A percentile compares a stretch with the other conserved stretches of the same genome.
Conservation (phyloP, 441 rosid genomes). For the Omphalea diandra region DNA sequence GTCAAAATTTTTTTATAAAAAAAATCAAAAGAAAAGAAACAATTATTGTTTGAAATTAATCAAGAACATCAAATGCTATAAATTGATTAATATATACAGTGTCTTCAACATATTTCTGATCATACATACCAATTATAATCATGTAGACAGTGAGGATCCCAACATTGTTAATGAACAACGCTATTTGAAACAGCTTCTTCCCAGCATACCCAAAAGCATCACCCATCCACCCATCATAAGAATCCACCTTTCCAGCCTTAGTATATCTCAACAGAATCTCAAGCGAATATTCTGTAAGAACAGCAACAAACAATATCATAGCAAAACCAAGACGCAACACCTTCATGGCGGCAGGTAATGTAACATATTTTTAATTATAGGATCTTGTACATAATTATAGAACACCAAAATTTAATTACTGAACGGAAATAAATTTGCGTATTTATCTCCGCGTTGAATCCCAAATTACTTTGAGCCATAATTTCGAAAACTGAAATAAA, state of each 20-base stretch:
- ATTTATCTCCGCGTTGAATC: too few species aligned
- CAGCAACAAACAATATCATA: constrained; percentile 74
- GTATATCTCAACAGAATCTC: constrained; percentile 75
- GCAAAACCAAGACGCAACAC: constrained; percentile 59
- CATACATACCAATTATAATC: constrained; percentile 89
- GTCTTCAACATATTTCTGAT: not conserved
- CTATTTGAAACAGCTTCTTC: constrained; percentile 54
- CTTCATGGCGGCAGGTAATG: constrained; percentile 85
- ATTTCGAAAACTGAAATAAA: too few species aligned
- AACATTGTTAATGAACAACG: constrained; percentile 59
- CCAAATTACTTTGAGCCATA: too few species aligned
- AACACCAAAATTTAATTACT: too few species aligned
- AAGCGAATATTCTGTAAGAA: constrained; percentile 63
- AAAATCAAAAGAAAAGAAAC: not conserved
- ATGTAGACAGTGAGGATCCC: constrained; percentile 84
- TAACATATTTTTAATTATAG: too few species aligned
- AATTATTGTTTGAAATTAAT: not conserved
- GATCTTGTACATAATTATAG: too few species aligned
- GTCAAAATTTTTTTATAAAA: too few species aligned
- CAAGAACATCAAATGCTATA: not conserved
- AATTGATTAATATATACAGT: not conserved
- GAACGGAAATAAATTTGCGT: too few species aligned
- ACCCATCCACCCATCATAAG: constrained; percentile 79
- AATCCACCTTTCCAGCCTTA: constrained; percentile 45
- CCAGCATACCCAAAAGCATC: constrained; percentile 75